Evolutionary conservation across 768 basidiomycete species (phyloP), one percentile per base, ranked within the genome.

Genomic region (Boletus coccyginus): DNA sequence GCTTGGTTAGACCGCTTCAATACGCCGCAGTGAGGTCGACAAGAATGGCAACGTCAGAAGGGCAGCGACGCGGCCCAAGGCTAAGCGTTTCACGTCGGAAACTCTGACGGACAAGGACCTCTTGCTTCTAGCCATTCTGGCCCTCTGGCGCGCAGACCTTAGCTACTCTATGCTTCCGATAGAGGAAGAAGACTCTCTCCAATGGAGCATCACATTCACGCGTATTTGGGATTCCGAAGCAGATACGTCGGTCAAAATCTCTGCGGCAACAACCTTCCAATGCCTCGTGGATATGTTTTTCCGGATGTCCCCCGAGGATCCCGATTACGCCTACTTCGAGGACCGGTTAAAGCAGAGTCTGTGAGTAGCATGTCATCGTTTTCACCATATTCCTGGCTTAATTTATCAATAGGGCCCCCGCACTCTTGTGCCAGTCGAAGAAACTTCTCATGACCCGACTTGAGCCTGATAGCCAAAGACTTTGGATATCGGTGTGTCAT

Each of bases 51-150:
- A 76, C 52, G 60, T 78, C 48, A 85, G 82, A 64, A 80, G 83
- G 45, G 60, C 78, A 14, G 75, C 82, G 5, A 60, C 72, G 3
- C 78, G 85, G 17, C 90, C 90, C 4, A 87, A 82, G 66, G 80
- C 80, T 12, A 84, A 82, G 55, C 81, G 82, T 2, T 77, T 76
- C 32, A 77, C 78, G 3, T 74, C 76, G 6, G 86, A 89, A 66
- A 80, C 84, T 3, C 73, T 90, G 5, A 74, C 79, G 0, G 89
- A 91, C 59, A 76, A 82, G 40, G 91, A 93, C 60, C 75, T 90
- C 16, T 76, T 94, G 10, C 71, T 90, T 11, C 75, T 92, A 3
- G 82, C 81, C 5, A 78, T 90, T n/a, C 72, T 90, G 10, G 78
- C 87, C 0, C 73, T 92, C 32, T 92, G 86, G 85, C 80, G 88